Evolutionary conservation across 495 filamentous ascomycete species (phyloP).

Genomic region (Bathelium albidoporum): DNA sequence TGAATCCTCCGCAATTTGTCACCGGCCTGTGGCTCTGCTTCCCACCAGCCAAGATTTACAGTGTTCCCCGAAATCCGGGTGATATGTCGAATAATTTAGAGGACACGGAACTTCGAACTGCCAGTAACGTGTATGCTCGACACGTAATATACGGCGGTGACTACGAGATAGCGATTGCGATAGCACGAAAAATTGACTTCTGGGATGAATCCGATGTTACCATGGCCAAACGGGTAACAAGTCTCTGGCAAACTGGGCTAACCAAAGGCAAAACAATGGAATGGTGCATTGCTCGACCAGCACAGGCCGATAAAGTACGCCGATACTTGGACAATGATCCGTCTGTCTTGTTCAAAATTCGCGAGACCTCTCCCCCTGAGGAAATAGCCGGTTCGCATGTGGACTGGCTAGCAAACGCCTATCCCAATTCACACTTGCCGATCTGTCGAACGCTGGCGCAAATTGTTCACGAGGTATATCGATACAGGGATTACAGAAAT

Average conservation of each 20-base stretch:
- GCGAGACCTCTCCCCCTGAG: no score
- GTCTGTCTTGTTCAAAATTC: no score
- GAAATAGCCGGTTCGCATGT: no score
- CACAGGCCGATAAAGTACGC: no score
- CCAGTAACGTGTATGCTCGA: neutral
- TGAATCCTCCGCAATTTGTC: neutral
- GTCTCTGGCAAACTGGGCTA: neutral
- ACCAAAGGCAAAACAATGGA: neutral
- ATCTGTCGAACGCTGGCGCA: neutral
- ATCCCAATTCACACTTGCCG: no score
- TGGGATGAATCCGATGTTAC: neutral
- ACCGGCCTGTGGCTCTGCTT: neutral
- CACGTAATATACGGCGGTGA: neutral
- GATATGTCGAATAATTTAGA: no score
- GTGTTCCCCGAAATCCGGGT: neutral
- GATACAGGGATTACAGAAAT: no score
- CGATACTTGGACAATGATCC: no score
- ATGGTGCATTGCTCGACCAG: neutral
- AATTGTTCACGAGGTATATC: neutral
- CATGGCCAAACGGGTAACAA: neutral
- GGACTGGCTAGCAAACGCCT: neutral
- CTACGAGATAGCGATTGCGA: neutral
- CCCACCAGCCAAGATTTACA: neutral
- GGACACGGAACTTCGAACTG: neutral
- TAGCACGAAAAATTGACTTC: neutral